A percentile compares a stretch with the other conserved stretches of the same genome.
These are phyloP conservation scores for Thraustotheca clavata DNA, from an alignment of 352 stramenopile species.

Conservation along the genomic window DNA sequence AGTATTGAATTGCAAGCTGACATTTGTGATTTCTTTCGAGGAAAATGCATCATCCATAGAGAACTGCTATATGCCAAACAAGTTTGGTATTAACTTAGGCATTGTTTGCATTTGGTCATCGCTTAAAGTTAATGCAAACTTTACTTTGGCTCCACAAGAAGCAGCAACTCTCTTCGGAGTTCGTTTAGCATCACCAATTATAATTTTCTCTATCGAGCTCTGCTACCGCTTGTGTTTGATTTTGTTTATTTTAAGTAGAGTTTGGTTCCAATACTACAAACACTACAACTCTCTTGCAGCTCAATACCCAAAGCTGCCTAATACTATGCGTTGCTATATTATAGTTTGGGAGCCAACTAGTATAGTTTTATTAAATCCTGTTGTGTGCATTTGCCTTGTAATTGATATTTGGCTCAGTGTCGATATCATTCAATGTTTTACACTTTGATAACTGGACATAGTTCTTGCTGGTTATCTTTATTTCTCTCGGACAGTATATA, in stretches of 20 bases:
- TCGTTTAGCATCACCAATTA: too few relatives aligned
- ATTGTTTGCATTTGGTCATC: not conserved
- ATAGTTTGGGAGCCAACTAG: constrained; percentile 8
- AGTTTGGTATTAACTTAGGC: too few relatives aligned
- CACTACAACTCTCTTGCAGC: not conserved
- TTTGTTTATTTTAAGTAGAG: not conserved
- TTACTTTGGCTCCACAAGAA: not conserved
- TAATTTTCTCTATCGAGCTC: not conserved
- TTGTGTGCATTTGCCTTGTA: constrained; percentile 70
- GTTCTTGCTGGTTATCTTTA: not conserved
- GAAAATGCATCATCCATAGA: too few relatives aligned
- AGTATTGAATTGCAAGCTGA: too few relatives aligned
- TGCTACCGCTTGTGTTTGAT: not conserved
- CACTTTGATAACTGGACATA: not conserved
- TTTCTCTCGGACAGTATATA: not conserved
- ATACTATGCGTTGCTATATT: not conserved
- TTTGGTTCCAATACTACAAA: not conserved
- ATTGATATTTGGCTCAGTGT: not conserved
- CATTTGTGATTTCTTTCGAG: too few relatives aligned
- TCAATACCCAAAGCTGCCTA: not conserved
- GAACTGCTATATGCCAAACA: too few relatives aligned
- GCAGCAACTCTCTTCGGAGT: not conserved
- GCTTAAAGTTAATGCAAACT: not conserved
- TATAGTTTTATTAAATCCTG: constrained; percentile 80
- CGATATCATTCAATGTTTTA: not conserved